Percentiles rank a stretch among this genome's conserved stretches.
Conservation (phyloP, 345 rosid genomes). For the Capsella bursapastoris region DNA sequence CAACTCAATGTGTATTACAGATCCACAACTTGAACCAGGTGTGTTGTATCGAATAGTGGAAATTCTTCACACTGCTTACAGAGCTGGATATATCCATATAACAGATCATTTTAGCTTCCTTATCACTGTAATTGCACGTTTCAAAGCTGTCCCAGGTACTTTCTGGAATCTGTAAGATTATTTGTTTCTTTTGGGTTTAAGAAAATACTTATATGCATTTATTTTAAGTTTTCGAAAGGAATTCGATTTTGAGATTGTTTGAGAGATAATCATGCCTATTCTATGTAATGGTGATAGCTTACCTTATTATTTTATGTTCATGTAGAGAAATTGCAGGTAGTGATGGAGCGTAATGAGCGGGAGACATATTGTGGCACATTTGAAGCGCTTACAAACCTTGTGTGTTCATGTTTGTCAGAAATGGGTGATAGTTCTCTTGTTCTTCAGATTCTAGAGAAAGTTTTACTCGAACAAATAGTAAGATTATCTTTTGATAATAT, state of each 20-base stretch:
- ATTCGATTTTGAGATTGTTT: background rate
- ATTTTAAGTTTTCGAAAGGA: background rate
- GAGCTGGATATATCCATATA: constrained; percentile 67
- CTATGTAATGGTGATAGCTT: background rate
- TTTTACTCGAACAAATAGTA: constrained; percentile 62
- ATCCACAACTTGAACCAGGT: constrained; percentile 61
- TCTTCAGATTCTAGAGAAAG: constrained; percentile 61
- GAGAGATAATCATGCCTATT: background rate
- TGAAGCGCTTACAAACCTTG: constrained; percentile 50
- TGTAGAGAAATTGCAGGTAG: constrained; percentile 54
- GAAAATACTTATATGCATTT: background rate
- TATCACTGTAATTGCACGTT: constrained; percentile 60
- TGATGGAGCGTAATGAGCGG: constrained; percentile 35
- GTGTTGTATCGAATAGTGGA: constrained; percentile 63
- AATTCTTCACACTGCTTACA: constrained; percentile 63
- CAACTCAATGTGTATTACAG: constrained; percentile 49
- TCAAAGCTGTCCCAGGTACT: constrained; percentile 68
- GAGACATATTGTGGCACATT: constrained; percentile 51
- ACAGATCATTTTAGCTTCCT: constrained; percentile 73
- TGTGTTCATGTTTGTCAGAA: constrained; percentile 60
- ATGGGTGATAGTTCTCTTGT: constrained; percentile 74
- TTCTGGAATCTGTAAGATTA: background rate
- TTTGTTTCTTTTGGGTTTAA: background rate
- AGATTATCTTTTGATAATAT: constrained; percentile 41
- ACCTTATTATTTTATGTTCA: constrained; percentile 25